phyloP scores from a whole-genome alignment of 345 rosid genomes.

The Punica granatum region DNA sequence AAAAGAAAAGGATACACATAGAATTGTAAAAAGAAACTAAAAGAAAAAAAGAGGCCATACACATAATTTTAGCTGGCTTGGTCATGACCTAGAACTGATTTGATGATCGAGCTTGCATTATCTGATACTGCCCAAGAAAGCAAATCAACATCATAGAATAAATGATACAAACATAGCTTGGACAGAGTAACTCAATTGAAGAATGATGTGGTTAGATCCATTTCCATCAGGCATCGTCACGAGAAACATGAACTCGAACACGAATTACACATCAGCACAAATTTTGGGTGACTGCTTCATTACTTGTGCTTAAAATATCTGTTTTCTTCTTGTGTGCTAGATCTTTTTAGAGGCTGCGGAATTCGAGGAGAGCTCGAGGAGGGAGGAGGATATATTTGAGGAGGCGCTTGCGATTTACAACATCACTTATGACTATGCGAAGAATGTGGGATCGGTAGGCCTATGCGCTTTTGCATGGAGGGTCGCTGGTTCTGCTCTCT shows the following conservation, averaged over 20 bases:
- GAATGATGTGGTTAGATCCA: background rate
- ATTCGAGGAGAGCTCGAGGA: conserved; percentile 36
- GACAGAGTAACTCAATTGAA: background rate
- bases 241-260: no score
- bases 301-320: background rate
- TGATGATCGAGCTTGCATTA: no score
- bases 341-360: conserved; percentile 41
- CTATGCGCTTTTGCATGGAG: conserved; percentile 64
- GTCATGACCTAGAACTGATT: no score
- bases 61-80: background rate
- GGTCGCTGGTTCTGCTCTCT: conserved; percentile 59
- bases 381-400: conserved; percentile 26
- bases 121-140: no score
- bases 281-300: background rate
- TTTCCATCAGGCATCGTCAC: background rate
- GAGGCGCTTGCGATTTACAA: conserved; percentile 57
- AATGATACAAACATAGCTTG: background rate
- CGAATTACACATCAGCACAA: background rate
- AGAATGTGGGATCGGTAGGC: background rate
- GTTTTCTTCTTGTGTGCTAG: conserved; percentile 16
- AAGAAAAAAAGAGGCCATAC: background rate
- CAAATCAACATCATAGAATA: background rate
- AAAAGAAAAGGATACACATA: no score
- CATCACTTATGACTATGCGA: conserved; percentile 36
- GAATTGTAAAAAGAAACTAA: no score